These are phyloP conservation scores for Calonectria multiphialidica DNA, from an alignment of 2,329 filamentous ascomycete genomes.

Conservation along the genomic window DNA sequence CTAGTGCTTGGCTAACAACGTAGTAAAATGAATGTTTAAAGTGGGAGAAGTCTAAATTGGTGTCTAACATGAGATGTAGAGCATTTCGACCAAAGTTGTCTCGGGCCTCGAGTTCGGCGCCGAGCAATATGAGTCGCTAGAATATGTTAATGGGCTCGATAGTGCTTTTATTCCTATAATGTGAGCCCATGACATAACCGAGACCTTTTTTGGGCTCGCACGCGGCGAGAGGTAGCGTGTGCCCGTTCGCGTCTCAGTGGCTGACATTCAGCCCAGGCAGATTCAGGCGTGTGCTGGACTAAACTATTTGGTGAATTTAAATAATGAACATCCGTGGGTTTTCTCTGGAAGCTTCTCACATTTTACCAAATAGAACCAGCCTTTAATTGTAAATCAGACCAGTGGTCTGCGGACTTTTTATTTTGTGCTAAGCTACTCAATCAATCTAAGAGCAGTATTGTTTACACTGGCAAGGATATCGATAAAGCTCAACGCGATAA, in stretches of 20 bases:
- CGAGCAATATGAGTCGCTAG: conserved; percentile 34
- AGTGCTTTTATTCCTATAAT: neutral
- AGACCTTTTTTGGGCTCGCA: conserved; percentile 26
- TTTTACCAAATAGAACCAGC: too few relatives aligned
- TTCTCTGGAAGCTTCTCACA: too few relatives aligned
- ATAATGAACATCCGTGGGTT: too few relatives aligned
- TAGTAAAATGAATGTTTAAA: conserved; percentile 14
- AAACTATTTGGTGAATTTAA: too few relatives aligned
- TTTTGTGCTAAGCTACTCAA: neutral
- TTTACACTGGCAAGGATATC: neutral
- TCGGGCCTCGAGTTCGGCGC: conserved; percentile 38
- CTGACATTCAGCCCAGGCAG: conserved; percentile 37
- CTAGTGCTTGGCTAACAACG: conserved; percentile 14
- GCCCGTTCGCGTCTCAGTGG: conserved; percentile 38
- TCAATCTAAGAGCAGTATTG: neutral
- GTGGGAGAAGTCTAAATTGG: neutral
- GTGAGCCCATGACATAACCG: conserved; percentile 6
- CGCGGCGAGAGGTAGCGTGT: conserved; percentile 41
- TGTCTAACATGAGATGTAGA: conserved; percentile 36
- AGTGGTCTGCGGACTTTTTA: neutral
- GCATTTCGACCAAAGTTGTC: conserved; percentile 37
- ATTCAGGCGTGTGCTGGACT: too few relatives aligned
- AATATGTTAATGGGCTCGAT: conserved; percentile 22
- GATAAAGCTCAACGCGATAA: neutral
- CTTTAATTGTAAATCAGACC: too few relatives aligned